Conservation (phyloP, 805 yeast genomes). For the Saturnispora dispora region DNA sequence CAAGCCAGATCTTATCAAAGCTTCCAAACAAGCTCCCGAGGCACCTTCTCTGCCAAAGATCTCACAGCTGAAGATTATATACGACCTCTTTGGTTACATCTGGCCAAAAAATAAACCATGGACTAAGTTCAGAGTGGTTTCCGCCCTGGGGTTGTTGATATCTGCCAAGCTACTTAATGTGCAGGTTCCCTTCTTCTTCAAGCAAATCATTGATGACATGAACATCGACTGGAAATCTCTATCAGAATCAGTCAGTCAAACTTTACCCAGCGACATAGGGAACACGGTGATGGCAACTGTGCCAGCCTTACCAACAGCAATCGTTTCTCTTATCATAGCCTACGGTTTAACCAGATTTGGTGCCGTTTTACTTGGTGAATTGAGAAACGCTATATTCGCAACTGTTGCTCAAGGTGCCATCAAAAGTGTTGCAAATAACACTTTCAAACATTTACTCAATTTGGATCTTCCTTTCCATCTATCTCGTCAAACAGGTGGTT, state of each 20-base stretch:
- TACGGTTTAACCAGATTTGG: conserved; percentile 95
- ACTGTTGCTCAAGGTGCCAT: conserved; percentile 93
- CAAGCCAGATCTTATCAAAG: conserved; percentile 14
- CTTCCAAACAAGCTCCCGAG: conserved; percentile 10
- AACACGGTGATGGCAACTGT: conserved; percentile 9
- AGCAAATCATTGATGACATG: conserved; percentile 82
- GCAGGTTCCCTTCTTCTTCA: conserved; percentile 93
- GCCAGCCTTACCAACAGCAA: conserved; percentile 42
- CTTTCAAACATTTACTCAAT: conserved; percentile 73
- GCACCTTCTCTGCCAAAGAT: conserved; percentile 17
- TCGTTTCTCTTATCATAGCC: conserved; percentile 63
- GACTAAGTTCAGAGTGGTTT: conserved; percentile 61
- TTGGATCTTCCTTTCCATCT: conserved; percentile 87
- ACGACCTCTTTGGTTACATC: conserved; percentile 55
- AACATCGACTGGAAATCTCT: conserved; percentile 74
- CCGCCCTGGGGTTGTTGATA: conserved; percentile 66
- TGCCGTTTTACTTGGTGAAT: conserved; percentile 87
- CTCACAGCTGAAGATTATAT: conserved; percentile 48
- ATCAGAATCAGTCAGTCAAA: conserved; percentile 34
- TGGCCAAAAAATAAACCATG: conserved; percentile 73
- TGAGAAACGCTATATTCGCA: conserved; percentile 92
- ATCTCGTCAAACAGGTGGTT: conserved; percentile 88
- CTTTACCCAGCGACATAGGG: conserved; percentile 8
- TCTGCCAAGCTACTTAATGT: conserved; percentile 82
- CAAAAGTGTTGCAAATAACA: conserved; percentile 77